Evolutionary conservation across 2,329 filamentous ascomycete genomes (phyloP).

Genomic region (Huntiella moniliformis): DNA sequence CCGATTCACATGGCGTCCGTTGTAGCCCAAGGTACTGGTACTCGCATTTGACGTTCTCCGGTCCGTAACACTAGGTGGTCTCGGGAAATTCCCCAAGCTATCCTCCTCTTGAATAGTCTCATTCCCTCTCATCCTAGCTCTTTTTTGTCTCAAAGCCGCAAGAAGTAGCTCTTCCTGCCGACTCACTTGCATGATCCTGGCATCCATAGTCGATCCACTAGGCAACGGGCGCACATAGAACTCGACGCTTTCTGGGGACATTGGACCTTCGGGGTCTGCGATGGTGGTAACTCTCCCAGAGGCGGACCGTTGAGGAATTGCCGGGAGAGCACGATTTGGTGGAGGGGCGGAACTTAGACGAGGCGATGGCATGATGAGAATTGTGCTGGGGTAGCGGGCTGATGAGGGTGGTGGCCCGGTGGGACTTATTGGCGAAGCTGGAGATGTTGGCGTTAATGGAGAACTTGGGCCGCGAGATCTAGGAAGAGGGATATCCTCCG

Average conservation of each 20-base stretch:
- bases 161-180: slow-evolving; percentile 39
- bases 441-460: slow-evolving; percentile 2
- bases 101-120: slow-evolving; percentile 22
- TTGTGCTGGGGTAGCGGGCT: slow-evolving; percentile 3
- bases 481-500: slow-evolving; percentile 13
- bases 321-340: slow-evolving; percentile 9
- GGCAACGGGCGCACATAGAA: slow-evolving; percentile 25
- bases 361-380: slow-evolving; percentile 2
- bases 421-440: slow-evolving; percentile 15
- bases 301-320: slow-evolving; percentile 6
- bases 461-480: slow-evolving; percentile 4
- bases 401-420: neutral
- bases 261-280: slow-evolving; percentile 29
- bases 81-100: neutral
- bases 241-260: slow-evolving; percentile 33
- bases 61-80: neutral
- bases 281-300: slow-evolving; percentile 15
- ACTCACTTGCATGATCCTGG: slow-evolving; percentile 37
- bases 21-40: slow-evolving; percentile 7
- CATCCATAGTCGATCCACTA: slow-evolving; percentile 21
- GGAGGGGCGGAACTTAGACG: slow-evolving; percentile 3
- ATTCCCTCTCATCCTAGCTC: slow-evolving; percentile 34
- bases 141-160: slow-evolving; percentile 35
- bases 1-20: slow-evolving; percentile 7
- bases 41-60: slow-evolving; percentile 6